Evolutionary conservation across 176 grass and related monocot genomes (phyloP), one percentile per base, ranked within the genome.

Genomic region (Areca catechu): DNA sequence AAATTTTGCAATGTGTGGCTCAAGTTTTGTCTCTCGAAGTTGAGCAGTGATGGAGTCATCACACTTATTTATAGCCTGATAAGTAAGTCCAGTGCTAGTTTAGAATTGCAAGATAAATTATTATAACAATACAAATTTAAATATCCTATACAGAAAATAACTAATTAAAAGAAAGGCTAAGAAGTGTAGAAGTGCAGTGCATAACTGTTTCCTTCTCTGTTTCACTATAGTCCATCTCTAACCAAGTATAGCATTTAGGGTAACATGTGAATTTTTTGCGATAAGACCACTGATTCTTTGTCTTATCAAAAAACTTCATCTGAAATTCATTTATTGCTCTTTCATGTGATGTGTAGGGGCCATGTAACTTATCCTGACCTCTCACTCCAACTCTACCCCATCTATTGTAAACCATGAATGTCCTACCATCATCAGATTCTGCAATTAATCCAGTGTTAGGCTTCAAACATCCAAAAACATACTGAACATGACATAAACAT

Each of bases 221-320:
- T 73, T 90, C 77, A 14, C 83, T 76, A 49, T 96, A 90, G 53
- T 90, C 92, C 83, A 90, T 96, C 79, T 96, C 83, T 79, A 96
- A 63, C 92, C 86, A 96, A 57, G 80, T 75, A 49, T 96, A 96
- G 64, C 65, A 59, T 65, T 75, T 87, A 51, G 70, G 51, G 55
- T 70, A 81, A 58, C 49, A 77, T 54, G 68, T 66, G 69, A 96
- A 88, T 5, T 74, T 71, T 66, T 90, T 88, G 51, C 92, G 70
- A 34, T 84, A 5, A 4, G 28, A 54, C 92, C 92, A 96, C 62
- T 22, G 29, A 29, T 96, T 96, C 50, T 87, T 84, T 15, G 86
- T 96, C 85, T 96, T 96, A 23, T 61, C 75, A 47, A 53, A 56
- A 65, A 96, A 96, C 74, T 90, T 96, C 3, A 63, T 51, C 48